These are phyloP conservation scores for Drechslerella stenobrocha DNA, from an alignment of 2,329 filamentous ascomycete species.

Conservation along the genomic window DNA sequence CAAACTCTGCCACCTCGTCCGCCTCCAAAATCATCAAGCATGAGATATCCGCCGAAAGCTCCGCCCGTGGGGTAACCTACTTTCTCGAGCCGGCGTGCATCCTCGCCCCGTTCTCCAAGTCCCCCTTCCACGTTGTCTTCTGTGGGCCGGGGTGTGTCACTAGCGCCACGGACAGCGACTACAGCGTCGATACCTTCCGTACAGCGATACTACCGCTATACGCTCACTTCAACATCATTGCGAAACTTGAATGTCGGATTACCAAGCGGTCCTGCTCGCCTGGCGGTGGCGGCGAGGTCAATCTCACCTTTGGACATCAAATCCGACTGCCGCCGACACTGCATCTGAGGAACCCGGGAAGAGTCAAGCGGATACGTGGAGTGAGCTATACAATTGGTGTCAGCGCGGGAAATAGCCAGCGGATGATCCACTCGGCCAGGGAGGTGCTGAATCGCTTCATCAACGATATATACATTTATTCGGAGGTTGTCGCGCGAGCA, in stretches of 20 bases:
- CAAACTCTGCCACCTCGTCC: slow-evolving; percentile 53
- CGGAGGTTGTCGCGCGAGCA: slow-evolving; percentile 60
- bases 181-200: slow-evolving; percentile 89
- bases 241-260: slow-evolving; percentile 81
- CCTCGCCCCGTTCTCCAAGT: slow-evolving; percentile 89
- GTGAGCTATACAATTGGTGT: slow-evolving; percentile 94
- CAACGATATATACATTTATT: slow-evolving; percentile 86
- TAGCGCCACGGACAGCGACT: slow-evolving; percentile 80
- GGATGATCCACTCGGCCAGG: slow-evolving; percentile 89
- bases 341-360: slow-evolving; percentile 79
- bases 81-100: slow-evolving; percentile 88
- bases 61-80: slow-evolving; percentile 81
- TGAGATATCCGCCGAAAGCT: slow-evolving; percentile 70
- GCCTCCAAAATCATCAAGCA: slow-evolving; percentile 75
- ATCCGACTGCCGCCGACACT: slow-evolving; percentile 91
- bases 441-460: slow-evolving; percentile 84
- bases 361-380: slow-evolving; percentile 84
- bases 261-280: slow-evolving; percentile 73
- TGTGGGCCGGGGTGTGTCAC: slow-evolving; percentile 92
- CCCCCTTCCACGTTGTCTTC: slow-evolving; percentile 85
- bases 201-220: slow-evolving; percentile 90
- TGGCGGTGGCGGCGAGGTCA: slow-evolving; percentile 87
- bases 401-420: slow-evolving; percentile 85
- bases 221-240: slow-evolving; percentile 84
- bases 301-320: slow-evolving; percentile 89